Evolutionary conservation across 2,329 filamentous ascomycete species (phyloP).

Genomic region (Colletotrichum costaricense): DNA sequence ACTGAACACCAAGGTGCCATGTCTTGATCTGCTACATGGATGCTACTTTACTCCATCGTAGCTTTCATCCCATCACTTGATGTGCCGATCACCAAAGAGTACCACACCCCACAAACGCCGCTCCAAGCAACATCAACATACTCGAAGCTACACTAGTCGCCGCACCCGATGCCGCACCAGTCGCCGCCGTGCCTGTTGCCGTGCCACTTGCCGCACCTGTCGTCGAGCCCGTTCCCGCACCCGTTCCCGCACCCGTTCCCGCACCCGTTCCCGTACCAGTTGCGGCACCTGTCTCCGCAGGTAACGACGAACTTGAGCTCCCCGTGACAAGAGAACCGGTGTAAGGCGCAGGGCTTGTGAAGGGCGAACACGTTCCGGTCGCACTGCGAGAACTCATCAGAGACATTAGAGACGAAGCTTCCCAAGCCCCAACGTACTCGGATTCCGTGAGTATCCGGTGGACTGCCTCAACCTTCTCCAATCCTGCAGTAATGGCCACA

Average conservation of each 20-base stretch:
- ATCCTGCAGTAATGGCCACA: constrained; percentile 21
- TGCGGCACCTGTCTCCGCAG: constrained; percentile 4
- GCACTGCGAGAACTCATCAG: not conserved
- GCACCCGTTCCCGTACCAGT: not conserved
- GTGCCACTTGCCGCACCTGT: constrained; percentile 8
- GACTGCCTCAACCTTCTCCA: constrained; percentile 14
- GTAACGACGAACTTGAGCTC: not conserved
- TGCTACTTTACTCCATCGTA: not conserved
- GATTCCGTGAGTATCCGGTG: not conserved
- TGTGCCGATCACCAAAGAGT: not conserved
- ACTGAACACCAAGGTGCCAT: not conserved
- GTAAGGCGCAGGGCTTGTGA: constrained; percentile 13
- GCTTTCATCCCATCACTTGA: not conserved
- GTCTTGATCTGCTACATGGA: not conserved
- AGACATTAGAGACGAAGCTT: constrained; percentile 12
- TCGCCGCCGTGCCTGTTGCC: constrained; percentile 5
- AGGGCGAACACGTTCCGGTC: constrained; percentile 3
- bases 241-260: not conserved
- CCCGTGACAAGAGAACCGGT: not conserved
- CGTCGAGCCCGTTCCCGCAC: not conserved
- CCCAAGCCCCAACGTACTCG: not conserved
- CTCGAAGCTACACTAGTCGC: constrained; percentile 2
- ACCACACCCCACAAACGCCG: not conserved
- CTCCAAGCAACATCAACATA: not conserved
- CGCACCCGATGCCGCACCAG: constrained; percentile 5